Percentiles rank a stretch among this genome's conserved stretches.
These are phyloP conservation scores for Diplodia mutila DNA, from an alignment of 2,329 filamentous ascomycete genomes.

Conservation along the genomic window DNA sequence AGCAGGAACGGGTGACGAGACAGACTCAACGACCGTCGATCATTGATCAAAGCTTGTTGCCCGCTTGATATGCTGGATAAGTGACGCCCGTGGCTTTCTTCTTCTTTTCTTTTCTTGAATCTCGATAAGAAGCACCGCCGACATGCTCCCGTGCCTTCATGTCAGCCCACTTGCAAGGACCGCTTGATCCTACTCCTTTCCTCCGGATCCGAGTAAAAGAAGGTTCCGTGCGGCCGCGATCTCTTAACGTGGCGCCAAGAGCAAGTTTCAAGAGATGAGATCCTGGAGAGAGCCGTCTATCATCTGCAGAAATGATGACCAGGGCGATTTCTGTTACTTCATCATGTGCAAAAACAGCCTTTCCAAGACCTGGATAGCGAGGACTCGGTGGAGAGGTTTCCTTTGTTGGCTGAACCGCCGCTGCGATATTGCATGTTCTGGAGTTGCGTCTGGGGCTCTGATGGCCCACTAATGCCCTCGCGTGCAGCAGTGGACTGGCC, in stretches of 20 bases:
- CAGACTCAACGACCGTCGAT: neutral
- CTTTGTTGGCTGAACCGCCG: neutral
- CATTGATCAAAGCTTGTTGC: neutral
- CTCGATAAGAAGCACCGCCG: neutral
- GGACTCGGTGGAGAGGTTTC: neutral
- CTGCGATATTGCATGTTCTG: slow-evolving; percentile 2
- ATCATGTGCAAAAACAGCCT: slow-evolving; percentile 4
- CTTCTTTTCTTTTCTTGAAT: neutral
- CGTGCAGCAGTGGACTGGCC: neutral
- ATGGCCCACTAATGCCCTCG: neutral
- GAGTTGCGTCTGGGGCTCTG: neutral
- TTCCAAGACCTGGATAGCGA: neutral
- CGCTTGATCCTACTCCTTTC: neutral
- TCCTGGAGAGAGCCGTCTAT: neutral
- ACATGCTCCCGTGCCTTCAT: neutral
- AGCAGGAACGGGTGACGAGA: neutral
- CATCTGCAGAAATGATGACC: too few species aligned
- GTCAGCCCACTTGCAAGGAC: neutral
- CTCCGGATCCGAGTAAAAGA: neutral
- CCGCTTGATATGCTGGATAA: neutral
- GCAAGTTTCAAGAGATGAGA: neutral
- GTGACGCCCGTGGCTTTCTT: neutral
- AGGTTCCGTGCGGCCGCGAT: neutral
- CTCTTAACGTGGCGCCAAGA: neutral
- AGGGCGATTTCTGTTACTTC: neutral